These are phyloP conservation scores for Endocarpon pusillum DNA, from an alignment of 495 filamentous ascomycete species.

Conservation along the genomic window DNA sequence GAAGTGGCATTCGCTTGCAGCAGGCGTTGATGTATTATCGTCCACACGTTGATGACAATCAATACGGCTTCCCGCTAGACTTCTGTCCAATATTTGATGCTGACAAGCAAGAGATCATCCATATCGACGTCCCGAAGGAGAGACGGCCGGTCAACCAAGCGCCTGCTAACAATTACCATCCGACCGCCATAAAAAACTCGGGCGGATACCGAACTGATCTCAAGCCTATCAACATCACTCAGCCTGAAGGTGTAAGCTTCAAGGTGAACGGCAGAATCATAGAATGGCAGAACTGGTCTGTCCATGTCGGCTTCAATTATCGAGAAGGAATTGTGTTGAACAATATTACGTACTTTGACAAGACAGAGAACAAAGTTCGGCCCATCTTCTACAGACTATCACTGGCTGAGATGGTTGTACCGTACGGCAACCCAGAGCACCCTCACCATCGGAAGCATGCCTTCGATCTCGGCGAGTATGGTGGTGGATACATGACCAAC, in stretches of 20 bases:
- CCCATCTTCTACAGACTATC: slow-evolving; percentile 85
- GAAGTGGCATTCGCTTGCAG: slow-evolving; percentile 62
- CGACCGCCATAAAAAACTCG: slow-evolving; percentile 49
- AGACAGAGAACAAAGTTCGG: slow-evolving; percentile 62
- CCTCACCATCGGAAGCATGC: slow-evolving; percentile 91
- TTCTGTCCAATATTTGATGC: slow-evolving; percentile 89
- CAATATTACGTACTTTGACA: slow-evolving; percentile 84
- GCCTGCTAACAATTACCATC: slow-evolving; percentile 64
- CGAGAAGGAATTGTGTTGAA: slow-evolving; percentile 85
- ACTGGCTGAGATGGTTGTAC: slow-evolving; percentile 90
- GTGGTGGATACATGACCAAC: slow-evolving; percentile 92
- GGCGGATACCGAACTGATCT: slow-evolving; percentile 65
- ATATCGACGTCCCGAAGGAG: slow-evolving; percentile 75
- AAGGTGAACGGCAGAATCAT: slow-evolving; percentile 60
- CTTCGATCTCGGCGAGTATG: slow-evolving; percentile 88
- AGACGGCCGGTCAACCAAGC: slow-evolving; percentile 62
- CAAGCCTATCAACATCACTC: slow-evolving; percentile 90
- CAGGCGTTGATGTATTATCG: slow-evolving; percentile 95
- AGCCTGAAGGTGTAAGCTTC: slow-evolving; percentile 90
- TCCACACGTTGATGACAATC: slow-evolving; percentile 67
- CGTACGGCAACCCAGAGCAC: slow-evolving; percentile 84
- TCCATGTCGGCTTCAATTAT: slow-evolving; percentile 93
- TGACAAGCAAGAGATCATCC: slow-evolving; percentile 65
- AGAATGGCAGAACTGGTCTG: slow-evolving; percentile 88
- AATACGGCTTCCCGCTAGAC: slow-evolving; percentile 84